These are phyloP conservation scores for Acanthamoeba rhysodes DNA, from an alignment of 208 protist genomes.

Conservation along the genomic window DNA sequence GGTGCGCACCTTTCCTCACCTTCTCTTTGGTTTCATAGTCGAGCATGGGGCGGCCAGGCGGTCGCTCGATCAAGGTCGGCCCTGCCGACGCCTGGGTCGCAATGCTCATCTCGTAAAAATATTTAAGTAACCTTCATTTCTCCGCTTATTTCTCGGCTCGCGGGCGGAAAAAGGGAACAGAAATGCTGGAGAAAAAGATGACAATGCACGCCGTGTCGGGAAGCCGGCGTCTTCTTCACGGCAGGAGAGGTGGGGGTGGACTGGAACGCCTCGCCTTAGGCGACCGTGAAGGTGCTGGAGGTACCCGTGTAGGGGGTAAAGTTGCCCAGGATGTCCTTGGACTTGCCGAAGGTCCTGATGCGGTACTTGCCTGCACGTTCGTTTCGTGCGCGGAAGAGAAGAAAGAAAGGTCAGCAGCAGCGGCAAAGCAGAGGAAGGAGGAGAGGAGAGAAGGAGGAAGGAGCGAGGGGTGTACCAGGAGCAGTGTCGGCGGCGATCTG, in stretches of 20 bases:
- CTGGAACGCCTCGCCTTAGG: not conserved
- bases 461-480: conserved; percentile 71
- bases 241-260: conserved; percentile 18
- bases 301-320: conserved; percentile 59
- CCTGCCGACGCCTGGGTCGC: not conserved
- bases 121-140: not conserved
- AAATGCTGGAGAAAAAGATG: not conserved
- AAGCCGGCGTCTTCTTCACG: not conserved
- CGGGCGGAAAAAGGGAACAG: not conserved
- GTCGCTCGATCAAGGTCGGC: not conserved
- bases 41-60: not conserved
- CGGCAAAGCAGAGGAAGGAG: not conserved
- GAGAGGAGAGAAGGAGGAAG: conserved; percentile 43
- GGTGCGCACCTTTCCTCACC: not conserved
- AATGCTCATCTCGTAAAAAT: not conserved
- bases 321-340: conserved; percentile 50
- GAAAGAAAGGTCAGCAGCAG: not conserved
- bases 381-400: not conserved
- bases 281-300: conserved; percentile 66
- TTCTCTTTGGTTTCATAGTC: conserved; percentile 9
- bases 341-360: conserved; percentile 73
- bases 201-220: not conserved
- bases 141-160: not conserved
- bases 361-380: conserved; percentile 58
- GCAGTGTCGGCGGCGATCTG: conserved; percentile 17